Percentiles rank a stretch among this genome's conserved stretches.
phyloP scores from a whole-genome alignment of 805 yeast genomes.

The Myxozyma sirexii region DNA sequence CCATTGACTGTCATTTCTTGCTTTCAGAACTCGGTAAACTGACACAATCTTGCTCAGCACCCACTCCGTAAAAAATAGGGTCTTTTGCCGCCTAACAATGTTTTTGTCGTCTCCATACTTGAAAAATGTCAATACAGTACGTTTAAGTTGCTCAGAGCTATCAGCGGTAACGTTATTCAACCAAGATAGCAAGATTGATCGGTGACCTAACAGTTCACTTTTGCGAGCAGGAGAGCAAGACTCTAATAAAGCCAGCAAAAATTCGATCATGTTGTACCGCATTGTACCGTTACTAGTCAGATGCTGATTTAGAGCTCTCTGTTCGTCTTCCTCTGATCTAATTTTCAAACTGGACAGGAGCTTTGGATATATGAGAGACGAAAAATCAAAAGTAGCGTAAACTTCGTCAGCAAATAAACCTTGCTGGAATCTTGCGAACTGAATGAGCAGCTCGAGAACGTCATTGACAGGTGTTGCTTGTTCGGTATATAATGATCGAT shows the following conservation, averaged over 20 bases:
- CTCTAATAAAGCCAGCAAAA: conserved; percentile 60
- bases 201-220: conserved; percentile 61
- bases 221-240: conserved; percentile 58
- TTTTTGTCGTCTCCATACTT: conserved; percentile 60
- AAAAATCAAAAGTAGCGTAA: conserved; percentile 67
- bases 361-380: conserved; percentile 62
- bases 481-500: conserved; percentile 63
- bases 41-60: conserved; percentile 60
- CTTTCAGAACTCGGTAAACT: conserved; percentile 50
- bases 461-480: conserved; percentile 66
- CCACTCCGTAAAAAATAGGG: conserved; percentile 77
- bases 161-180: conserved; percentile 68
- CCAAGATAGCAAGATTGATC: conserved; percentile 65
- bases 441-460: conserved; percentile 57
- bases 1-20: conserved; percentile 53
- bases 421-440: conserved; percentile 53
- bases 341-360: conserved; percentile 44
- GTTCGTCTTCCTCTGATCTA: conserved; percentile 2
- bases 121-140: conserved; percentile 48
- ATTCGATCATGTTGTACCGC: conserved; percentile 60
- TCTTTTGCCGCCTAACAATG: conserved; percentile 69
- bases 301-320: background rate
- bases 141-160: conserved; percentile 50
- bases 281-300: conserved; percentile 3
- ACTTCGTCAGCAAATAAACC: conserved; percentile 60